phyloP scores from a whole-genome alignment of 1,284 basidiomycete genomes.

The Pseudozyma thailandica region DNA sequence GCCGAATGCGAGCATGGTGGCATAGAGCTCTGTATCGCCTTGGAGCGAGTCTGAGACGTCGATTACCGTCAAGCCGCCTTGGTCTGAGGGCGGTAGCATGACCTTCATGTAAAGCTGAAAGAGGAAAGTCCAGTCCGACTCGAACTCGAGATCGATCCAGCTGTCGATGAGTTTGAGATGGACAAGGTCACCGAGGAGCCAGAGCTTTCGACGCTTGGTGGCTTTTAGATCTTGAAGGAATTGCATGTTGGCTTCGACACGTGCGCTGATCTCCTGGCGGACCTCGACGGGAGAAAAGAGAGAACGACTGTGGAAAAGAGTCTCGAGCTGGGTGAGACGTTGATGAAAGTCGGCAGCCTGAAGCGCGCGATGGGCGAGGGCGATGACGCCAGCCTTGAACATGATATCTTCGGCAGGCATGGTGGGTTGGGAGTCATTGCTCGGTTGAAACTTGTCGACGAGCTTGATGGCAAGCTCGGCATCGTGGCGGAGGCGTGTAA shows the following conservation, averaged over 20 bases:
- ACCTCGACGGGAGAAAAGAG: conserved; percentile 19
- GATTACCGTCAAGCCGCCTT: conserved; percentile 1
- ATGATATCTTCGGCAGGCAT: conserved; percentile 2
- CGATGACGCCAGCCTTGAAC: conserved; percentile 22
- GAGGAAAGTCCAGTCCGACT: conserved; percentile 13
- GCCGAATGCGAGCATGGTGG: neutral
- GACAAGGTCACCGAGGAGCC: conserved; percentile 14
- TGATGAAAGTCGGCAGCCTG: conserved; percentile 19
- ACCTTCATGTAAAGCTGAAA: conserved; percentile 15
- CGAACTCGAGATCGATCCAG: conserved; percentile 23
- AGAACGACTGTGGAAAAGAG: conserved; percentile 18
- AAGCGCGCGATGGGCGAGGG: conserved; percentile 18
- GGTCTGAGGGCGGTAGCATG: conserved; percentile 2
- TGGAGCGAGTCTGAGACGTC: conserved; percentile 6
- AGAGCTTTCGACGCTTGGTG: conserved; percentile 13
- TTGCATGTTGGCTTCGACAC: conserved; percentile 7
- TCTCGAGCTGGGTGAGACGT: conserved; percentile 18
- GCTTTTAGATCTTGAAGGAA: conserved; percentile 8
- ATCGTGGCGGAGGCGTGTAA: conserved; percentile 23
- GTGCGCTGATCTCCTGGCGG: conserved; percentile 10
- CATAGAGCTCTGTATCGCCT: conserved; percentile 5
- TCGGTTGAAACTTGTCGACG: conserved; percentile 9
- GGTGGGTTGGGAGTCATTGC: too few relatives aligned
- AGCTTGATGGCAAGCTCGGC: conserved; percentile 13
- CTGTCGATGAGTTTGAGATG: conserved; percentile 20